Evolutionary conservation across 768 basidiomycete species (phyloP).

Genomic region (Termitomyces sp.): DNA sequence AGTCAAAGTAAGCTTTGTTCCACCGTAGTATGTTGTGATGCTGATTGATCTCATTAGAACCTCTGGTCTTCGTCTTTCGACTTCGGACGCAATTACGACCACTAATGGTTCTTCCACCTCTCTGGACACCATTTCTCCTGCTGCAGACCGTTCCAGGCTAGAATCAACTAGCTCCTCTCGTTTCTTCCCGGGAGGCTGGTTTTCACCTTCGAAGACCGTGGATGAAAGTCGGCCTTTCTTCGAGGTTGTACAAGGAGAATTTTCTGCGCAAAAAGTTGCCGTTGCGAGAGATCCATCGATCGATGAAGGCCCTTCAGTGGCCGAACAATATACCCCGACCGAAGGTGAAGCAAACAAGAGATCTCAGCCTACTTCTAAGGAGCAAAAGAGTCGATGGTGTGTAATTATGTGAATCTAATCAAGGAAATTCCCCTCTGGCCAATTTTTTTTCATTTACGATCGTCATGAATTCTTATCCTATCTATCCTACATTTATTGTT

Average conservation of each 20-base stretch:
- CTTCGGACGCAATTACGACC: constrained; percentile 10
- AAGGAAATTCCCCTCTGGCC: not conserved
- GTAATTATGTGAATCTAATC: constrained; percentile 29
- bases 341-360: constrained; percentile 15
- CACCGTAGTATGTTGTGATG: not conserved
- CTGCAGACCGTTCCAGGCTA: constrained; percentile 32
- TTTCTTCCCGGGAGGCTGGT: constrained; percentile 56
- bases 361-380: constrained; percentile 14
- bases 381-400: constrained; percentile 34
- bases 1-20: constrained; percentile 7
- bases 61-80: constrained; percentile 12
- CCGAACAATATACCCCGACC: constrained; percentile 9
- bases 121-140: constrained; percentile 13
- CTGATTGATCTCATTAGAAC: constrained; percentile 8
- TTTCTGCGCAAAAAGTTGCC: constrained; percentile 26
- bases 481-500: constrained; percentile 7
- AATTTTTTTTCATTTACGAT: constrained; percentile 10
- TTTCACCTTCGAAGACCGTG: constrained; percentile 32
- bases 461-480: constrained; percentile 5
- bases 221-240: constrained; percentile 41
- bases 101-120: constrained; percentile 4
- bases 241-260: constrained; percentile 47
- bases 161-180: constrained; percentile 53
- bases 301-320: constrained; percentile 17
- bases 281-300: constrained; percentile 13